Evolutionary conservation across 306 rosid species (phyloP), one percentile per base, ranked within the genome.

Genomic region (Myrica gale): DNA sequence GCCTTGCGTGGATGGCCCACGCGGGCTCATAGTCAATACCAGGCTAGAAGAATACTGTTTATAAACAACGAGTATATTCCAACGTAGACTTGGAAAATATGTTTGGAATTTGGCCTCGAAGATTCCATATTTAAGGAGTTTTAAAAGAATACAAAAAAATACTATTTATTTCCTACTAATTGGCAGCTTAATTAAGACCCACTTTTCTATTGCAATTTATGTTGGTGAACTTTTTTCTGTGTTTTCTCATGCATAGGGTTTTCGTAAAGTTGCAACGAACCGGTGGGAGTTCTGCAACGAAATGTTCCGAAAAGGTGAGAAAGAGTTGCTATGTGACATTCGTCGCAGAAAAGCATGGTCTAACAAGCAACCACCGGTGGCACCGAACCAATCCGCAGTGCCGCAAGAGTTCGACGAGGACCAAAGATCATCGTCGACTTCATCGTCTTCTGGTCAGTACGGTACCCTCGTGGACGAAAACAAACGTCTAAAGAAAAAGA

Each of bases 241-340:
- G 16, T 43, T 19, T 44, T 19, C 6, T 3, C 46, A 21, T 16
- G 21, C 74, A 2, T 71, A 93, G 98, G 98, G 98, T 1, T 95
- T 95, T 57, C 97, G 92, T 4, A 95, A 95, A 75, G 84, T 92
- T 74, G 86, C 91, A 41, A 88, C 96, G 56, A 90, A 74, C 75
- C 75, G 98, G 65, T 95, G 98, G 98, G 98, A 95, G 77, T 95
- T 95, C 26, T 86, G 88, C 91, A 95, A 95, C 46, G 93, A 88
- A 4, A 87, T 44, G 78, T 95, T 95, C 56, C 81, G 71, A 81
- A 95, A 89, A 81, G 98, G 93, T n/a, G 87, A 80, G 68, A 90
- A 85, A 81, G 97, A 90, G 47, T 41, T 45, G 0, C 84, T 92
- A 0, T 69, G 87, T 9, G 90, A 95, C 74, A 92, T 95, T 69